A percentile compares a stretch with the other conserved stretches of the same genome.
phyloP scores from a whole-genome alignment of 2,329 filamentous ascomycete genomes.

The Ophiocordyceps robertsii region DNA sequence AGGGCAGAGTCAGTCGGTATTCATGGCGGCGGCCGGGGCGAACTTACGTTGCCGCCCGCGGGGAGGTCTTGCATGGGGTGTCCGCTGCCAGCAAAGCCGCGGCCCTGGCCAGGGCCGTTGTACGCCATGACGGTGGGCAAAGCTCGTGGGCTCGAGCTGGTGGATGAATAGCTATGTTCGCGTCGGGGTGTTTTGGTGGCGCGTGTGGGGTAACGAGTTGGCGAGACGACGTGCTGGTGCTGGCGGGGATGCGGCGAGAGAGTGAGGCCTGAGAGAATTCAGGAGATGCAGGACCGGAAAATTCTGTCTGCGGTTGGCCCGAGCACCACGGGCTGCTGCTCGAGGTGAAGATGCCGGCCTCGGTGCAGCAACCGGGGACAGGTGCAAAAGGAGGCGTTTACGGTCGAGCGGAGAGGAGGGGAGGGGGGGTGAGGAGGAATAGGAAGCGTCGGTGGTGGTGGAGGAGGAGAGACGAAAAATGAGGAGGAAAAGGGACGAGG shows the following conservation, averaged over 20 bases:
- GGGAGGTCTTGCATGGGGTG: slow-evolving; percentile 57
- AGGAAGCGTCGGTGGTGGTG: neutral
- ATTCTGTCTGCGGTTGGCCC: too few relatives aligned
- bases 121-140: slow-evolving; percentile 36
- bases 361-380: neutral
- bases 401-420: too few relatives aligned
- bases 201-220: neutral
- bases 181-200: neutral
- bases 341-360: neutral
- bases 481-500: neutral
- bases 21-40: neutral
- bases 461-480: neutral
- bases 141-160: slow-evolving; percentile 6
- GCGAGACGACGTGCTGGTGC: neutral
- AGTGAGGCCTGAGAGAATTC: neutral
- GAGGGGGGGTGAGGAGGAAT: neutral
- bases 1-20: neutral
- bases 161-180: slow-evolving; percentile 1
- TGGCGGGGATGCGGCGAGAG: neutral
- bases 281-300: neutral
- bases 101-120: slow-evolving; percentile 42
- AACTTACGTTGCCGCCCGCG: slow-evolving; percentile 44
- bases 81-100: slow-evolving; percentile 40
- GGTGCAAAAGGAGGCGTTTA: neutral
- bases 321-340: neutral